A percentile compares a stretch with the other conserved stretches of the same genome.
These are phyloP conservation scores for Madurella fahalii DNA, from an alignment of 2,329 filamentous ascomycete genomes.

Conservation along the genomic window DNA sequence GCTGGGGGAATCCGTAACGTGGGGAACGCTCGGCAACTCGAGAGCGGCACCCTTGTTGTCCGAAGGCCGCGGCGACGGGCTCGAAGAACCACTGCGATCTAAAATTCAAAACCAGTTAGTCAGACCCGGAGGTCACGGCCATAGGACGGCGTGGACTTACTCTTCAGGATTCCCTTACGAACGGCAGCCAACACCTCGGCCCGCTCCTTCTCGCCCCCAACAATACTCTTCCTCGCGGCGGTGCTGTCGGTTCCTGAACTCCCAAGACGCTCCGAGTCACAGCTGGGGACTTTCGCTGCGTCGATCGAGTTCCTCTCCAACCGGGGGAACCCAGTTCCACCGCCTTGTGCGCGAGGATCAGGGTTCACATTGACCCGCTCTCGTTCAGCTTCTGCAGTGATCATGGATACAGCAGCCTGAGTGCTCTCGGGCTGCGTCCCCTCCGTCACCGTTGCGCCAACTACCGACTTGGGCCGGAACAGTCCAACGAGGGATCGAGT, in stretches of 20 bases:
- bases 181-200: constrained; percentile 89
- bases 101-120: constrained; percentile 12
- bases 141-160: constrained; percentile 44
- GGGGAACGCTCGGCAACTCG: constrained; percentile 58
- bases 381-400: constrained; percentile 90
- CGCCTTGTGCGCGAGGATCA: constrained; percentile 64
- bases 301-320: constrained; percentile 80
- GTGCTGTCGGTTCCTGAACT: constrained; percentile 59
- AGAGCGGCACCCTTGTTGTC: constrained; percentile 52
- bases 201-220: constrained; percentile 84
- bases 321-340: constrained; percentile 77
- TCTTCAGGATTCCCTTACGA: constrained; percentile 93
- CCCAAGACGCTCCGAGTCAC: constrained; percentile 47
- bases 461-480: constrained; percentile 89
- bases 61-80: constrained; percentile 59
- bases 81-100: constrained; percentile 63
- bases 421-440: constrained; percentile 61
- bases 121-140: background rate
- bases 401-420: constrained; percentile 85
- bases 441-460: constrained; percentile 72
- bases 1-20: constrained; percentile 70
- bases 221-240: constrained; percentile 74
- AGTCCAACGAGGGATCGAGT: constrained; percentile 86
- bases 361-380: constrained; percentile 75
- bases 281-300: constrained; percentile 46